Evolutionary conservation across 768 basidiomycete species (phyloP), one percentile per base, ranked within the genome.

Genomic region (Trichaptum fuscoviolaceum): DNA sequence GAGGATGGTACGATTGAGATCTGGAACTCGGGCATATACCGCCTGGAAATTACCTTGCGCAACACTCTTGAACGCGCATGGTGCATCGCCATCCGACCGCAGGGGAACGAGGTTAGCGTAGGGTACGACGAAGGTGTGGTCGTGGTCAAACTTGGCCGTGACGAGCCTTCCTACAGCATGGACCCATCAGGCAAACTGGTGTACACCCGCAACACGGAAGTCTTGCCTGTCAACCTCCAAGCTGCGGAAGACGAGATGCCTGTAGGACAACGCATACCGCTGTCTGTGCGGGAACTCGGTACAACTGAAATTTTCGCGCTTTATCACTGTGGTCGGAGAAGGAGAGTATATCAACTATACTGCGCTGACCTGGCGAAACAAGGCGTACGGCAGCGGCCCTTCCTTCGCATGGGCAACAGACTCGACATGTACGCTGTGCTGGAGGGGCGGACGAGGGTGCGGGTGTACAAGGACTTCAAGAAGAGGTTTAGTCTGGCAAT

Each of bases 331-430:
- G 52, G 94, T 97, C 66, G 91, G 92, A 1, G 96, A 99, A 72
- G 96, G 96, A 65, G 97, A 99, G 76, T 98, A 99, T 78, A 98
- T 99, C 78, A 94, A 93, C 70, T 99, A 99, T 76, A 99, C 96
- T 1, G 92, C 96, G 0, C 89, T 99, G 35, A 96, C 97, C 2
- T 99, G 97, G 96, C 82, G 97, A 68, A 99, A 99, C 85, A 99
- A 99, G 78, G 87, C 93, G 1, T 99, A 98, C 75, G 97, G 97
- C 7, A 86, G 86, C 42, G 96, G 95, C 1, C 85, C 88, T 58
- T 91, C 92, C 0, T 99, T 99, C 75, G 96, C 97, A 0, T 99
- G 97, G 97, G 95, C 94, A 0, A 84, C 87, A 96, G 72, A 99
- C 96, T n/a, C n/a, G n/a, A n/a, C n/a, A n/a, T n/a, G 0, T 99